Evolutionary conservation across 2,329 filamentous ascomycete genomes (phyloP).

Genomic region (Calcarisporium arbuscula): DNA sequence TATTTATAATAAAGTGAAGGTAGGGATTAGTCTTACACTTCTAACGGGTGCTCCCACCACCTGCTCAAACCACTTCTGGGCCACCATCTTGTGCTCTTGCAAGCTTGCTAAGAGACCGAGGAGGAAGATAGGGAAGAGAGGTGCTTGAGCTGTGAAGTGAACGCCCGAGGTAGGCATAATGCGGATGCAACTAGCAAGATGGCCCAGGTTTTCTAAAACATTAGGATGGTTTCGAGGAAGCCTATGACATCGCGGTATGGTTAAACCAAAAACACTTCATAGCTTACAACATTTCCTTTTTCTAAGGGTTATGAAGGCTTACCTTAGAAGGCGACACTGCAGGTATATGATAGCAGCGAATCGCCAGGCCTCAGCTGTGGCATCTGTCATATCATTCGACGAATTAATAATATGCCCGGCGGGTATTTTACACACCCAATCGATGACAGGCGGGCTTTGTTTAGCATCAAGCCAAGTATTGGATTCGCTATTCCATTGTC

Average conservation of each 20-base stretch:
- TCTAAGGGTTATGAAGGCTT: no score
- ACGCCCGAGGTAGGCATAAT: constrained; percentile 35
- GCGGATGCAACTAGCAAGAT: constrained; percentile 29
- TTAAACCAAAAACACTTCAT: no score
- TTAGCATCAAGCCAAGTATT: constrained; percentile 15
- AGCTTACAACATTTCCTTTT: no score
- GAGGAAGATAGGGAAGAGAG: constrained; percentile 35
- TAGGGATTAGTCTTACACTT: constrained; percentile 25
- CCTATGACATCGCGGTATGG: no score
- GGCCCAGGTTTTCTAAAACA: constrained; percentile 23
- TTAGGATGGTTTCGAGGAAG: constrained; percentile 29
- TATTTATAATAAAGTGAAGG: no score
- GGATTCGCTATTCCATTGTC: constrained; percentile 29
- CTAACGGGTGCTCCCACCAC: constrained; percentile 30
- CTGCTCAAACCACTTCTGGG: constrained; percentile 27
- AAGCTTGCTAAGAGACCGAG: constrained; percentile 28
- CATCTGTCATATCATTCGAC: constrained; percentile 29
- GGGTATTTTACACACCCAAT: constrained; percentile 21
- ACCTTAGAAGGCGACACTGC: constrained; percentile 32
- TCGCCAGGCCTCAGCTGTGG: constrained; percentile 36
- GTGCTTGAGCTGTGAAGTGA: constrained; percentile 35
- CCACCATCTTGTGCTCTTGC: constrained; percentile 20
- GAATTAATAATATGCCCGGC: constrained; percentile 19
- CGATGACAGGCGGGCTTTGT: constrained; percentile 13
- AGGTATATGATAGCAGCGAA: constrained; percentile 31